These are phyloP conservation scores for Candolleomyces efflorescens DNA, from an alignment of 768 basidiomycete genomes.

Conservation along the genomic window DNA sequence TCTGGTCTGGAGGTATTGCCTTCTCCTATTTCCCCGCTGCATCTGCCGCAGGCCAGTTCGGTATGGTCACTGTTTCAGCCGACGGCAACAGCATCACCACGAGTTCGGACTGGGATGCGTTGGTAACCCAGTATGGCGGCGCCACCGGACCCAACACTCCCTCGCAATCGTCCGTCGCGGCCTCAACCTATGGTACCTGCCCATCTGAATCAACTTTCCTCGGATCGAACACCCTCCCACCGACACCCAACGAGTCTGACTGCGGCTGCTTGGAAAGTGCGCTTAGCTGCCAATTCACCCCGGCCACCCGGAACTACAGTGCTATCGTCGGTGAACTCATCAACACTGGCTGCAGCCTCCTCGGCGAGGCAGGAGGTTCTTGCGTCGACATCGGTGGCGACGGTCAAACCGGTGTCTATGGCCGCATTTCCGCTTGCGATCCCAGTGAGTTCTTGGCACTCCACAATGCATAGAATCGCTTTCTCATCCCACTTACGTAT, in stretches of 20 bases:
- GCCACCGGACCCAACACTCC: slow-evolving; percentile 65
- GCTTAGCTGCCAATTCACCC: slow-evolving; percentile 73
- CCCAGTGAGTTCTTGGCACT: slow-evolving; percentile 48
- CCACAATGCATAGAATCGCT: not conserved
- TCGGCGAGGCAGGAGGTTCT: slow-evolving; percentile 54
- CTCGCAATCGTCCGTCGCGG: slow-evolving; percentile 29
- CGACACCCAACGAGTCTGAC: slow-evolving; percentile 78
- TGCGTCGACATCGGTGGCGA: slow-evolving; percentile 71
- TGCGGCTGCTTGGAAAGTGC: slow-evolving; percentile 70
- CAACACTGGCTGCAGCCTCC: slow-evolving; percentile 70
- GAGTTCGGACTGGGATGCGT: slow-evolving; percentile 61
- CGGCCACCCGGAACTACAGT: slow-evolving; percentile 55
- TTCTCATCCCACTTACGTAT: slow-evolving; percentile 7
- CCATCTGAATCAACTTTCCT: slow-evolving; percentile 56
- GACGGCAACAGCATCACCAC: slow-evolving; percentile 66
- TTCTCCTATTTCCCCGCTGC: slow-evolving; percentile 86
- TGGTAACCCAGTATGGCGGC: slow-evolving; percentile 56
- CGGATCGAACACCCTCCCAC: slow-evolving; percentile 69
- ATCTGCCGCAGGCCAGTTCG: slow-evolving; percentile 73
- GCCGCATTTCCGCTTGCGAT: slow-evolving; percentile 71
- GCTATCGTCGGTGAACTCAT: slow-evolving; percentile 57
- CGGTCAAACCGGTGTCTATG: slow-evolving; percentile 74
- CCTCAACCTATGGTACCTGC: slow-evolving; percentile 59
- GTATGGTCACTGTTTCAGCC: slow-evolving; percentile 74
- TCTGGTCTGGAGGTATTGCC: slow-evolving; percentile 88